Evolutionary conservation across 257 asterid genomes (phyloP).

Genomic region (Penstemon barbatus): DNA sequence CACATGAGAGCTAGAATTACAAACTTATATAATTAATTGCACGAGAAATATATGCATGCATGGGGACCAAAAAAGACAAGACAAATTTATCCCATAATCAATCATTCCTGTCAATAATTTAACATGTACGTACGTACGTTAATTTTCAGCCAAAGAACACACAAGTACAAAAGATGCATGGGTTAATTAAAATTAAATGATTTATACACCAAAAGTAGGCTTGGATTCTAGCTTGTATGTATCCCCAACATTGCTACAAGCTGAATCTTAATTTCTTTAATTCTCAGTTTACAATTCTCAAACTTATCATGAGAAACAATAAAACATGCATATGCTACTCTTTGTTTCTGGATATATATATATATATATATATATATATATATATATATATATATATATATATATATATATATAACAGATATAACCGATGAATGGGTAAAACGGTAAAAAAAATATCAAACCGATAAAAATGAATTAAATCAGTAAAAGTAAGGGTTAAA

Average conservation of each 20-base stretch:
- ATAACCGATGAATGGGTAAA: too few species aligned
- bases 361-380: too few species aligned
- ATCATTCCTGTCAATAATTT: slow-evolving; percentile 52
- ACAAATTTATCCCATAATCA: slow-evolving; percentile 53
- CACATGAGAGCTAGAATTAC: neutral
- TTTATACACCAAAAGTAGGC: slow-evolving; percentile 25
- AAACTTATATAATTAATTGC: neutral
- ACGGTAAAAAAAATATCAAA: too few species aligned
- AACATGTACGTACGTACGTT: slow-evolving; percentile 44
- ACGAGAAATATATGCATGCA: slow-evolving; percentile 22
- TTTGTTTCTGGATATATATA: too few species aligned
- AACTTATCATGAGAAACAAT: too few species aligned
- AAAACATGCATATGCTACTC: too few species aligned
- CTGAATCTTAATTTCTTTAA: too few species aligned
- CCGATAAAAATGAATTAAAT: too few species aligned
- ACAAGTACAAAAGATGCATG: slow-evolving; percentile 44
- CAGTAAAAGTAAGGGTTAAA: too few species aligned
- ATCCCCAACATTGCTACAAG: slow-evolving; percentile 35
- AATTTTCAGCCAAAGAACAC: slow-evolving; percentile 30
- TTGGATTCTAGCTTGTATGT: slow-evolving; percentile 29
- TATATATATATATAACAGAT: too few species aligned
- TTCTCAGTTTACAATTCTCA: too few species aligned
- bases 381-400: too few species aligned
- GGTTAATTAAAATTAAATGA: slow-evolving; percentile 29
- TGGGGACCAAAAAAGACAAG: slow-evolving; percentile 60